These are phyloP conservation scores for Phytophthora boehmeriae DNA, from an alignment of 352 stramenopile species.

Conservation along the genomic window DNA sequence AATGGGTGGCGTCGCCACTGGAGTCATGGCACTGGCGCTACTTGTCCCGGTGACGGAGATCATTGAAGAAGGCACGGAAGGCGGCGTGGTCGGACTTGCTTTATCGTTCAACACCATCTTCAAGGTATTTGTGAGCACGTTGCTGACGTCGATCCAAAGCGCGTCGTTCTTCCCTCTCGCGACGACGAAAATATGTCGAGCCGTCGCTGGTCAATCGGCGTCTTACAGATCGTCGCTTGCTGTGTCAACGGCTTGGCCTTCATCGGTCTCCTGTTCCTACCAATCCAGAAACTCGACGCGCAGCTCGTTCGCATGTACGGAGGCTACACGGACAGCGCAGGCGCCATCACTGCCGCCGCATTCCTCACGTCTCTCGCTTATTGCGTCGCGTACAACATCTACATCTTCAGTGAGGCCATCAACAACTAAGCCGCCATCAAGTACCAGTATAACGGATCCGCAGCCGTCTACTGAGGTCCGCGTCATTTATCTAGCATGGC, in stretches of 20 bases:
- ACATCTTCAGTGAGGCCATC: conserved; percentile 45
- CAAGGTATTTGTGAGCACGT: conserved; percentile 49
- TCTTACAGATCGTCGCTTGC: conserved; percentile 40
- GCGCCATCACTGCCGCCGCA: conserved; percentile 32
- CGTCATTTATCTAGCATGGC: no score
- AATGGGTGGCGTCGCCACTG: conserved; percentile 30
- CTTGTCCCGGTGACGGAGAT: conserved; percentile 61
- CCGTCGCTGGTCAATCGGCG: conserved; percentile 36
- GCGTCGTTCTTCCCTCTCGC: conserved; percentile 37
- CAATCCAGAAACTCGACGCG: conserved; percentile 62
- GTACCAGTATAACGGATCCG: conserved; percentile 5
- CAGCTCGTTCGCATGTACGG: conserved; percentile 73
- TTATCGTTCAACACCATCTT: conserved; percentile 63
- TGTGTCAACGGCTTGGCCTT: conserved; percentile 45
- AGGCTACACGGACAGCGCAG: conserved; percentile 56
- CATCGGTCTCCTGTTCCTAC: conserved; percentile 42
- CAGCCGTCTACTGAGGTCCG: neutral
- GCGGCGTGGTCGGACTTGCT: conserved; percentile 54
- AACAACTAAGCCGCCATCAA: conserved; percentile 9
- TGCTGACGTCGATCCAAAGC: conserved; percentile 43
- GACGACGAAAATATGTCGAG: conserved; percentile 24
- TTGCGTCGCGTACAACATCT: conserved; percentile 53
- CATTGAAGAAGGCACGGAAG: conserved; percentile 64
- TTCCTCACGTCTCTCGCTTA: conserved; percentile 53
- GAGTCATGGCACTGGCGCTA: conserved; percentile 42